Conservation (phyloP, 2,329 filamentous ascomycete genomes). For the Thielaviopsis populi region DNA sequence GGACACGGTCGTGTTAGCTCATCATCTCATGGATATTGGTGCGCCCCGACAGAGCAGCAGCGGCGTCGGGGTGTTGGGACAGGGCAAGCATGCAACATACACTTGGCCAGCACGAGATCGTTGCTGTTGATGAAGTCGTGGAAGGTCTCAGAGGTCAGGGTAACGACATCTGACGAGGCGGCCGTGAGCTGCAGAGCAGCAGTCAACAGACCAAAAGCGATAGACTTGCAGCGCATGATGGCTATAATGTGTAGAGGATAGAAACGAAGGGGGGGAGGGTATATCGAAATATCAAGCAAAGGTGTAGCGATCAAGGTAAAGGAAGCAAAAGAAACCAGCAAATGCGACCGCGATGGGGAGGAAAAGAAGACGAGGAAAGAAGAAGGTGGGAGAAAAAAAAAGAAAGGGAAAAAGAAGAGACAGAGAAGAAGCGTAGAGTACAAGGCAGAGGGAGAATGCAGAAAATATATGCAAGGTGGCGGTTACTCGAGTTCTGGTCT, state of each 20-base stretch:
- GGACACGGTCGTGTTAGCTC: background rate
- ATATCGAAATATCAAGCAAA: slow-evolving; percentile 5
- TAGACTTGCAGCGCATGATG: slow-evolving; percentile 36
- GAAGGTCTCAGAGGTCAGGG: slow-evolving; percentile 78
- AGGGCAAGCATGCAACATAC: slow-evolving; percentile 35
- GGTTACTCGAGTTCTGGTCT: slow-evolving; percentile 8
- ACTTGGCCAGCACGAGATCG: slow-evolving; percentile 85
- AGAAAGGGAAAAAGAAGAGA: slow-evolving; percentile 17
- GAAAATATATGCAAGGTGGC: slow-evolving; percentile 18
- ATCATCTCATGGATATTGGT: background rate
- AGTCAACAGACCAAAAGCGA: slow-evolving; percentile 40
- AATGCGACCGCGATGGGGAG: slow-evolving; percentile 9
- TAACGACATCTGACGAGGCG: slow-evolving; percentile 62
- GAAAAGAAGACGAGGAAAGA: background rate
- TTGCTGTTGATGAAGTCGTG: slow-evolving; percentile 72
- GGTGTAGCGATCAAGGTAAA: slow-evolving; percentile 6
- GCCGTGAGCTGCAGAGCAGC: slow-evolving; percentile 46
- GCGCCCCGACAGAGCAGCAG: background rate
- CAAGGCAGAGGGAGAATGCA: slow-evolving; percentile 18
- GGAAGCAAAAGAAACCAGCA: slow-evolving; percentile 10
- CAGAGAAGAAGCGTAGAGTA: background rate
- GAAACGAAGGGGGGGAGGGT: slow-evolving; percentile 7
- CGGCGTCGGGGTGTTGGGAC: background rate
- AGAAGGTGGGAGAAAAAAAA: slow-evolving; percentile 11
- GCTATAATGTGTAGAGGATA: slow-evolving; percentile 13